Base-by-base conservation (phyloP, 2,329 filamentous ascomycete species). In the Aspergillus aculeatinus region DNA sequence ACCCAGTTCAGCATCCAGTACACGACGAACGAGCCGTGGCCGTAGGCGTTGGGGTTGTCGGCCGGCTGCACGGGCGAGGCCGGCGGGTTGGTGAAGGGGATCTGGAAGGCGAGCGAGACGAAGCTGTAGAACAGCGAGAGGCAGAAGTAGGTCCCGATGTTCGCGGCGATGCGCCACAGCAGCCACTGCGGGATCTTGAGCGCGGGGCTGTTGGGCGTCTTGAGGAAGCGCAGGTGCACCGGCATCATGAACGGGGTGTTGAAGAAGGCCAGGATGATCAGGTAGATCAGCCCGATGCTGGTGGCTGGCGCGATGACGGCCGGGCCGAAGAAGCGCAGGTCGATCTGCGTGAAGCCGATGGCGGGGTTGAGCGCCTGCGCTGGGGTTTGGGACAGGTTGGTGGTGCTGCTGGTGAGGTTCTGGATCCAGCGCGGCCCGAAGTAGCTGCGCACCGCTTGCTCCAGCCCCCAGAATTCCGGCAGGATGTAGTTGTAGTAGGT, bases 261-360 rank as follows among this genome's bases (percentile, higher is more conserved):
- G 76, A 89, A 88, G 76, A 89, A 89, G 0, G 85, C 84, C 47
- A 89, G 79, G 66, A 89, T 88, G 66, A 89, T 88, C 1, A 88
- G 75, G 68, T 89, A 89, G 65, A 89, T 88, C 29, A 89, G 73
- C 0, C 86, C 86, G 56, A 89, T 86, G 1, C 80, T 83, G 2
- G 88, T 82, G 1, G 85, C 80, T 0, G 86, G 87, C 2, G 82
- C 84, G 0, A 81, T 76, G 2, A 79, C 79, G 5, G 82, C 77
- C 0, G 85, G 85, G 16, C 69, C 74, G 69, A 89, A 88, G 0
- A 86, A 86, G 2, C 86, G 78, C 4, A 89, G 76, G 59, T 89
- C 86, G 70, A 82, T 79, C 16, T 76, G 75, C 4, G 78, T 81
- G 70, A 86, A 86, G 0, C 81, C 83, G 56, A 87, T 82, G 0